These are phyloP conservation scores for Entomortierella chlamydospora DNA, from an alignment of 192 early-diverging fungal genomes.

Conservation along the genomic window DNA sequence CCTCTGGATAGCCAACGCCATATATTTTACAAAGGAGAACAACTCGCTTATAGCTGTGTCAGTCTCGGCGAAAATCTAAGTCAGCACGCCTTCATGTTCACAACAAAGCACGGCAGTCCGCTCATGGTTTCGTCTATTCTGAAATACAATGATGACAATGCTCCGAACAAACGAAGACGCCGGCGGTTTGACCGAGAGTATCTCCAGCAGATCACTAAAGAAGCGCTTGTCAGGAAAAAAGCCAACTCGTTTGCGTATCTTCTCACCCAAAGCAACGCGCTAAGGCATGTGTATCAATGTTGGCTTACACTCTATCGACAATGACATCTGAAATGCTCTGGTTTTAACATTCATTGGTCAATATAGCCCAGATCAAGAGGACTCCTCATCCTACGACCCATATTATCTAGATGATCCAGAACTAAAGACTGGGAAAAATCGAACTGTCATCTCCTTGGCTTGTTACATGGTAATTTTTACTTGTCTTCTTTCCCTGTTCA, in stretches of 20 bases:
- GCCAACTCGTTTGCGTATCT: conserved; percentile 66
- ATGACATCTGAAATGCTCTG: too few species aligned
- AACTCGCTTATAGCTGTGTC: conserved; percentile 25
- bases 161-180: conserved; percentile 36
- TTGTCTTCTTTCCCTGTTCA: not conserved
- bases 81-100: conserved; percentile 51
- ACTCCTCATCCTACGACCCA: conserved; percentile 75
- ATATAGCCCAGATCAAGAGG: conserved; percentile 43
- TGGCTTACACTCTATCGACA: too few species aligned
- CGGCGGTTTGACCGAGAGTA: conserved; percentile 48
- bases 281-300: conserved; percentile 46
- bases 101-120: conserved; percentile 41
- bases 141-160: conserved; percentile 42
- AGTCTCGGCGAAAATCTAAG: conserved; percentile 42
- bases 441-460: conserved; percentile 83
- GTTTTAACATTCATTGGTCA: too few species aligned
- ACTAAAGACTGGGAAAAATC: conserved; percentile 77
- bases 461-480: conserved; percentile 74
- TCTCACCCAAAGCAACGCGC: conserved; percentile 61
- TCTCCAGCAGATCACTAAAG: conserved; percentile 52
- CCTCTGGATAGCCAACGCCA: conserved; percentile 25
- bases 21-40: conserved; percentile 36
- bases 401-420: conserved; percentile 89
- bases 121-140: conserved; percentile 34
- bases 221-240: conserved; percentile 49